phyloP scores from a whole-genome alignment of 805 yeast genomes.

The Wickerhamomyces kurtzmanii region DNA sequence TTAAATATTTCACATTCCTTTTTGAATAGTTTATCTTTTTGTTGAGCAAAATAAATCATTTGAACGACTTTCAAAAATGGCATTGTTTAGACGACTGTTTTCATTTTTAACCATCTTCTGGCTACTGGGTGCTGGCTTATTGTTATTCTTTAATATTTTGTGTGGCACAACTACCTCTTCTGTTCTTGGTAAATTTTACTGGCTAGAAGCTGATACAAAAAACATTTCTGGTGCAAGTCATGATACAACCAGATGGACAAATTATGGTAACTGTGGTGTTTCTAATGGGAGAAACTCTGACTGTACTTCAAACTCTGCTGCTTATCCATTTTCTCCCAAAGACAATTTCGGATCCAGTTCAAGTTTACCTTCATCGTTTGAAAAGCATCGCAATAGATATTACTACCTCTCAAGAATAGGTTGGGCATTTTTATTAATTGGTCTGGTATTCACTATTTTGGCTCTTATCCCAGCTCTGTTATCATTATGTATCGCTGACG shows the following conservation, averaged over 20 bases:
- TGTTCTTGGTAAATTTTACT: slow-evolving; percentile 60
- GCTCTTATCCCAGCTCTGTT: slow-evolving; percentile 29
- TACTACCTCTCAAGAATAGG: slow-evolving; percentile 63
- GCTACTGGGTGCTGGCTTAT: slow-evolving; percentile 36
- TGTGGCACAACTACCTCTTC: slow-evolving; percentile 49
- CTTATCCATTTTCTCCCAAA: slow-evolving; percentile 77
- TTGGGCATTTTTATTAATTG: slow-evolving; percentile 53
- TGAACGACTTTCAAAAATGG: slow-evolving; percentile 10
- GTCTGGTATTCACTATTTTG: slow-evolving; percentile 40
- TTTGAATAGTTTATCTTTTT: background rate
- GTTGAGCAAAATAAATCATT: background rate
- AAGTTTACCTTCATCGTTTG: slow-evolving; percentile 46
- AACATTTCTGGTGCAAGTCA: slow-evolving; percentile 29
- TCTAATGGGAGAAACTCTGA: slow-evolving; percentile 31
- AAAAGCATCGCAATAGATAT: slow-evolving; percentile 36
- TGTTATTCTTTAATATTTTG: slow-evolving; percentile 54
- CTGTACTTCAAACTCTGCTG: slow-evolving; percentile 55
- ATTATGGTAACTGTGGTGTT: slow-evolving; percentile 52
- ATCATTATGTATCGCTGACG: slow-evolving; percentile 12
- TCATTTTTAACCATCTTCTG: slow-evolving; percentile 21
- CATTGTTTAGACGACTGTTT: slow-evolving; percentile 21
- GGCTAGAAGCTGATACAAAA: slow-evolving; percentile 69
- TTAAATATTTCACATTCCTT: background rate
- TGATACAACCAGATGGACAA: slow-evolving; percentile 63
- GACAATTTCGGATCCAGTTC: slow-evolving; percentile 52